Percentiles rank a stretch among this genome's conserved stretches.
phyloP scores from a whole-genome alignment of 73 alveolate species.

The Tetrahymena elliotti region DNA sequence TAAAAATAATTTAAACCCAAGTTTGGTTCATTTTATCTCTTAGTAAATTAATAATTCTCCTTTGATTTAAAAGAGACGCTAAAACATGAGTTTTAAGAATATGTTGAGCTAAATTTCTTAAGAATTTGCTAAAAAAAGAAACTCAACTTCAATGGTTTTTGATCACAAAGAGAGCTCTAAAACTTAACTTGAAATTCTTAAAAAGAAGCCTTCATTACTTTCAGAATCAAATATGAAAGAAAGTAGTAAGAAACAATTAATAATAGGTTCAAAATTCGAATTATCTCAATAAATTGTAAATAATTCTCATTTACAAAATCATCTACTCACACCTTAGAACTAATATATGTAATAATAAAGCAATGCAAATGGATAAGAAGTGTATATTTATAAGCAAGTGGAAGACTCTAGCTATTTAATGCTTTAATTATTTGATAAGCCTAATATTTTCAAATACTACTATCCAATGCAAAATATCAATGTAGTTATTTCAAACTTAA shows the following conservation, averaged over 20 bases:
- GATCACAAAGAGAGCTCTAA: background rate
- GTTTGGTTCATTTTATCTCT: background rate
- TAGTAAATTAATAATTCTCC: background rate
- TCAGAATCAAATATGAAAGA: background rate
- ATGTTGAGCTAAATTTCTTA: background rate
- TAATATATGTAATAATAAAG: background rate
- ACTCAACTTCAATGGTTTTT: background rate
- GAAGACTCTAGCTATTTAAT: background rate
- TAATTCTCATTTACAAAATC: background rate
- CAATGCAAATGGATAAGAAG: background rate
- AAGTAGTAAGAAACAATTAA: background rate
- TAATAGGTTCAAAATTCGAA: background rate
- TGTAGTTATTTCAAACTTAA: background rate
- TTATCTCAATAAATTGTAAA: background rate
- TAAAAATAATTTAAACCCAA: no score
- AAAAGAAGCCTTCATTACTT: background rate
- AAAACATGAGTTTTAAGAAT: no score
- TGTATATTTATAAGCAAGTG: background rate
- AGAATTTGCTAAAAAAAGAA: background rate
- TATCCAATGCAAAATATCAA: background rate
- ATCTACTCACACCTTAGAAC: no score
- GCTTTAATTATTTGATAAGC: background rate
- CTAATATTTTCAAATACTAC: background rate
- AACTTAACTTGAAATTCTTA: background rate
- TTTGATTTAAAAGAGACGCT: background rate